Conservation (phyloP, 179 eudicot genomes). For the Beta lomatogona region DNA sequence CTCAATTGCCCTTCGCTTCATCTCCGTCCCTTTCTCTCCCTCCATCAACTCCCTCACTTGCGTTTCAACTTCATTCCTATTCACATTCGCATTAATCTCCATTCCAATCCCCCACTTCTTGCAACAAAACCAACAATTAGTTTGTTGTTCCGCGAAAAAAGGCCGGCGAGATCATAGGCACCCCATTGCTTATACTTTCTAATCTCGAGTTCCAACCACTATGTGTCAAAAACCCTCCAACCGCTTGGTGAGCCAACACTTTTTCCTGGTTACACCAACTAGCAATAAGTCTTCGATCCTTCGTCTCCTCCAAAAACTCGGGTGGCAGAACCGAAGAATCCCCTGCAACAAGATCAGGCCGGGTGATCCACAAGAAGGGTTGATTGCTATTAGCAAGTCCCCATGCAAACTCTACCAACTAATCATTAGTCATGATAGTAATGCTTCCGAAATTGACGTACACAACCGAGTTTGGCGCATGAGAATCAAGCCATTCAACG, state of each 20-base stretch:
- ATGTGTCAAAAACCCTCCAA: slow-evolving; percentile 8
- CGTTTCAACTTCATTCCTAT: slow-evolving; percentile 21
- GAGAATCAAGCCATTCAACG: neutral
- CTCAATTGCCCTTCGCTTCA: slow-evolving; percentile 9
- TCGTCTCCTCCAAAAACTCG: neutral
- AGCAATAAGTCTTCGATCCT: neutral
- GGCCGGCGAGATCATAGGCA: slow-evolving; percentile 12
- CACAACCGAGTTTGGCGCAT: neutral
- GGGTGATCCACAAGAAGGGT: neutral
- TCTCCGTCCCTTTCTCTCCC: slow-evolving; percentile 19
- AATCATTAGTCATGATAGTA: neutral
- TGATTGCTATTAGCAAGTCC: slow-evolving; percentile 11
- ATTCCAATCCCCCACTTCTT: slow-evolving; percentile 25
- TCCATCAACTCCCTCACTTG: slow-evolving; percentile 21
- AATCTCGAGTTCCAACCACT: slow-evolving; percentile 19
- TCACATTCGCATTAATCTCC: slow-evolving; percentile 26
- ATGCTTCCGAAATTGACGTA: neutral
- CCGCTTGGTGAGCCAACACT: neutral
- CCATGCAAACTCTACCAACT: neutral
- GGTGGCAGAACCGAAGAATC: too few species aligned
- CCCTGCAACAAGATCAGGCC: neutral
- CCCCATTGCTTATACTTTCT: neutral
- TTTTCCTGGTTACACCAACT: neutral
- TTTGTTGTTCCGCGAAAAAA: slow-evolving; percentile 25
- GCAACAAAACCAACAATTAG: slow-evolving; percentile 24